Percentiles rank a stretch among this genome's conserved stretches.
phyloP scores from a whole-genome alignment of 2,329 filamentous ascomycete genomes.

The Ophiostoma sp. region DNA sequence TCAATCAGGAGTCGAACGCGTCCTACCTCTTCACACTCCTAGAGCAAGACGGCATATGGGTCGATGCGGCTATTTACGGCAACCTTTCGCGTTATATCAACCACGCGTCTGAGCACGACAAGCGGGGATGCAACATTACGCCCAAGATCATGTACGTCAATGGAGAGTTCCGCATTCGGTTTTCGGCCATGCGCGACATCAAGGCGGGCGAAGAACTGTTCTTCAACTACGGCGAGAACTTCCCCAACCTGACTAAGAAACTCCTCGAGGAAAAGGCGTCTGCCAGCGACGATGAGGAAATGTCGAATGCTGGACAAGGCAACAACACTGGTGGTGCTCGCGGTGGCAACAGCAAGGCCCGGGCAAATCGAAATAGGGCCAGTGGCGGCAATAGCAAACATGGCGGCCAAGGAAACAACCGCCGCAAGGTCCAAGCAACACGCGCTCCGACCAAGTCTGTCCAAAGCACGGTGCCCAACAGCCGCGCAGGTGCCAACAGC shows the following conservation, averaged over 20 bases:
- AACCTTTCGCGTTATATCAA: slow-evolving; percentile 83
- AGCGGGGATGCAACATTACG: slow-evolving; percentile 53
- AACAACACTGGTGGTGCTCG: not conserved
- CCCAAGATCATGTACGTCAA: slow-evolving; percentile 67
- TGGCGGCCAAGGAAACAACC: not conserved
- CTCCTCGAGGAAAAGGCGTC: slow-evolving; percentile 41
- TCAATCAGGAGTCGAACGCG: slow-evolving; percentile 56
- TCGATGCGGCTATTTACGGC: slow-evolving; percentile 71
- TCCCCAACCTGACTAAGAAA: slow-evolving; percentile 55
- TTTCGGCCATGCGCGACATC: slow-evolving; percentile 63
- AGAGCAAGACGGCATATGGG: slow-evolving; percentile 57
- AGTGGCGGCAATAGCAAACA: not conserved
- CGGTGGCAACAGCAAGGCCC: not conserved
- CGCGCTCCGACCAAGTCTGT: slow-evolving; percentile 19
- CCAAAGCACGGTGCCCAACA: not conserved
- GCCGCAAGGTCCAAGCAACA: slow-evolving; percentile 16
- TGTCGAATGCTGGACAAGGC: not conserved
- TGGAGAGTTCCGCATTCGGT: slow-evolving; percentile 69
- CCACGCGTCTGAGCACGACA: slow-evolving; percentile 52
- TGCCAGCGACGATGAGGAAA: slow-evolving; percentile 21
- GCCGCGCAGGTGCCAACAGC: slow-evolving; percentile 7
- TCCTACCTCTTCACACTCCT: slow-evolving; percentile 61
- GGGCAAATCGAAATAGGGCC: not conserved
- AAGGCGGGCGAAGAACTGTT: slow-evolving; percentile 69
- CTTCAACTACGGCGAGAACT: slow-evolving; percentile 72